phyloP scores from a whole-genome alignment of 2,329 filamentous ascomycete genomes.

The Talaromyces sp. region DNA sequence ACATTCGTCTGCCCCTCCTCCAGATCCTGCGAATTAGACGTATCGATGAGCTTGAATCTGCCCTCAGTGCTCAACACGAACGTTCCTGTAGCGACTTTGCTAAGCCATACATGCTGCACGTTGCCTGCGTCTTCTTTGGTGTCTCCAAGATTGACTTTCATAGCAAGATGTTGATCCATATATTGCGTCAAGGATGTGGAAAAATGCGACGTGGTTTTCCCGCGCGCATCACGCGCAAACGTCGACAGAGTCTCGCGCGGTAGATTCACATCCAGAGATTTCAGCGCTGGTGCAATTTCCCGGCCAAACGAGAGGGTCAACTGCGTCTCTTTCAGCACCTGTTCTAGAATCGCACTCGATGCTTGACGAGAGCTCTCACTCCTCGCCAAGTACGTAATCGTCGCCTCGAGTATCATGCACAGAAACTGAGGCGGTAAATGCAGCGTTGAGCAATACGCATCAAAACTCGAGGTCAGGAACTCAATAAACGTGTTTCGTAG shows the following conservation, averaged over 20 bases:
- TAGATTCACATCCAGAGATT: conserved; percentile 36
- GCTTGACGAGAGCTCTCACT: conserved; percentile 2
- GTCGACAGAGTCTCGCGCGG: conserved; percentile 30
- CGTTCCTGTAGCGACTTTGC: conserved; percentile 39
- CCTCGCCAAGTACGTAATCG: conserved; percentile 26
- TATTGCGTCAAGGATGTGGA: conserved; percentile 36
- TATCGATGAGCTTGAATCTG: conserved; percentile 39
- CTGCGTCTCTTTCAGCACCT: conserved; percentile 40
- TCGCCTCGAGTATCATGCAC: conserved; percentile 45
- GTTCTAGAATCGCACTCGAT: conserved; percentile 27
- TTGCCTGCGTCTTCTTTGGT: not conserved
- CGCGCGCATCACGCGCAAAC: conserved; percentile 25
- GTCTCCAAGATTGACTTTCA: conserved; percentile 37
- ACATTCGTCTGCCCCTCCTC: conserved; percentile 9
- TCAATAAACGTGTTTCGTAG: conserved; percentile 51
- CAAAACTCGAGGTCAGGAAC: conserved; percentile 53
- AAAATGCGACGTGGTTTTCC: conserved; percentile 25
- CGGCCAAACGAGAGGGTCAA: conserved; percentile 40
- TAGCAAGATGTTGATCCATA: conserved; percentile 40
- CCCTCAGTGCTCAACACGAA: conserved; percentile 43
- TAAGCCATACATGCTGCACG: conserved; percentile 34
- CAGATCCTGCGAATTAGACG: conserved; percentile 7
- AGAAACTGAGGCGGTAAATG: conserved; percentile 48
- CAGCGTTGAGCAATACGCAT: conserved; percentile 49
- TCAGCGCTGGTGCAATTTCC: conserved; percentile 35